Conservation (phyloP, 139 green algal species). For the Closterium sp. region DNA sequence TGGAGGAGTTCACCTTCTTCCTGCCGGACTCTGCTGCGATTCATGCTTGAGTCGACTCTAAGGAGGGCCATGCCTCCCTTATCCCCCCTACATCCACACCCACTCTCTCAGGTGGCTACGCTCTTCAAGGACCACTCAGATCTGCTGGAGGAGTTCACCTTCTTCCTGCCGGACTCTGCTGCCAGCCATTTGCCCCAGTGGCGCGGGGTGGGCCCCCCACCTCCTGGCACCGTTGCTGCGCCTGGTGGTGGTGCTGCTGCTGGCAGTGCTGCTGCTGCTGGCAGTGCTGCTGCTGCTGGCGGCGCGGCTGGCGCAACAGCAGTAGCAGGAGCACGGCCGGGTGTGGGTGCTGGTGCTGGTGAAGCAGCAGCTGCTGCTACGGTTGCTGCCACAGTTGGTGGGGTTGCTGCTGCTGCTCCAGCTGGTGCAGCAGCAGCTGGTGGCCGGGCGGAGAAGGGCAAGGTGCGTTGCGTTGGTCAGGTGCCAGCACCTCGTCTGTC, state of each 20-base stretch:
- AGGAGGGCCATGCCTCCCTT: too few species aligned
- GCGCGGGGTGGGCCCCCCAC: neutral
- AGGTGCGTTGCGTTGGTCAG: neutral
- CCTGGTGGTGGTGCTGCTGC: neutral
- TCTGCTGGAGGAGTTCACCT: slow-evolving; percentile 96
- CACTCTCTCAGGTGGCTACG: slow-evolving; percentile 70
- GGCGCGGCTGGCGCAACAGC: neutral
- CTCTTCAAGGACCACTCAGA: slow-evolving; percentile 91
- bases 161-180: slow-evolving; percentile 93
- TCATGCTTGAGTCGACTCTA: too few species aligned
- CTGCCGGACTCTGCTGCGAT: slow-evolving; percentile 85
- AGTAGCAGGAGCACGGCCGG: neutral
- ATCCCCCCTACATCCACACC: too few species aligned
- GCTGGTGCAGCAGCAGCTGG: neutral
- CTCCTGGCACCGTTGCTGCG: neutral
- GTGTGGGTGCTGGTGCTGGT: neutral
- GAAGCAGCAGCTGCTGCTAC: neutral
- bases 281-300: slow-evolving; percentile 5
- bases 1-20: slow-evolving; percentile 99
- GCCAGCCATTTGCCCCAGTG: neutral
- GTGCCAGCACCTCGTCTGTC: neutral
- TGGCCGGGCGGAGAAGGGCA: neutral
- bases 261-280: too few species aligned
- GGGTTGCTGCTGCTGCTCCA: too few species aligned
- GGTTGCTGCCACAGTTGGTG: neutral